Evolutionary conservation across 176 grass and related monocot species (phyloP).

Genomic region (Tillandsia fasciculata): DNA sequence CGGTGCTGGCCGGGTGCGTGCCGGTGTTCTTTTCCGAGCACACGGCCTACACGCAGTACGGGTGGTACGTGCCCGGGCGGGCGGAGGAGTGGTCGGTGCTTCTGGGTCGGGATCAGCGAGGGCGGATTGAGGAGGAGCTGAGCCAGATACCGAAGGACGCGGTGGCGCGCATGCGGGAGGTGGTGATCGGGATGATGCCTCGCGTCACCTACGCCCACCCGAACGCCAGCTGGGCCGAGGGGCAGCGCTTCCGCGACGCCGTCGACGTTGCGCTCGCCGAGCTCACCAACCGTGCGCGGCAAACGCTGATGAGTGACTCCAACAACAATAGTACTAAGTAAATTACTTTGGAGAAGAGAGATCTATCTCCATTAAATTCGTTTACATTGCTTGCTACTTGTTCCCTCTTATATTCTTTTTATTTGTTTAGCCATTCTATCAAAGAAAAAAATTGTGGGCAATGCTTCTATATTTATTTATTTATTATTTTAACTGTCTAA

Average conservation of each 20-base stretch:
- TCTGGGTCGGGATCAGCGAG: conserved; percentile 3
- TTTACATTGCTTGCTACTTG: no score
- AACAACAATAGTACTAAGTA: no score
- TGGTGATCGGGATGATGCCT: conserved; percentile 28
- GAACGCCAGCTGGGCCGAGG: background rate
- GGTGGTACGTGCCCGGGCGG: conserved; percentile 11
- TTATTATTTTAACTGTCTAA: no score
- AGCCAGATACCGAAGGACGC: conserved; percentile 10
- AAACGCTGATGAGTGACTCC: no score
- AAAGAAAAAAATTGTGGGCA: no score
- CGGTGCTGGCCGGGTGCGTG: conserved; percentile 66
- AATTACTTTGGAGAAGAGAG: no score
- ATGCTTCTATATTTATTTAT: no score
- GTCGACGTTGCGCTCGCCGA: conserved; percentile 27
- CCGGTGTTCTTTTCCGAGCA: conserved; percentile 63
- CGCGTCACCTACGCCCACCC: conserved; percentile 25
- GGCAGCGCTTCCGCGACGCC: conserved; percentile 21
- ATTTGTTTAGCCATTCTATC: no score
- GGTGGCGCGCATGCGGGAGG: conserved; percentile 5
- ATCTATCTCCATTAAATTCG: no score
- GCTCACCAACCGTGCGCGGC: conserved; percentile 18
- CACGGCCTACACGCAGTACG: conserved; percentile 52
- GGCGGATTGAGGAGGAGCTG: conserved; percentile 13
- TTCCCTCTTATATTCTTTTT: no score
- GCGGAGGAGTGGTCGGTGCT: conserved; percentile 30